phyloP scores from a whole-genome alignment of 768 basidiomycete species.

The Rhizopogon rudus region DNA sequence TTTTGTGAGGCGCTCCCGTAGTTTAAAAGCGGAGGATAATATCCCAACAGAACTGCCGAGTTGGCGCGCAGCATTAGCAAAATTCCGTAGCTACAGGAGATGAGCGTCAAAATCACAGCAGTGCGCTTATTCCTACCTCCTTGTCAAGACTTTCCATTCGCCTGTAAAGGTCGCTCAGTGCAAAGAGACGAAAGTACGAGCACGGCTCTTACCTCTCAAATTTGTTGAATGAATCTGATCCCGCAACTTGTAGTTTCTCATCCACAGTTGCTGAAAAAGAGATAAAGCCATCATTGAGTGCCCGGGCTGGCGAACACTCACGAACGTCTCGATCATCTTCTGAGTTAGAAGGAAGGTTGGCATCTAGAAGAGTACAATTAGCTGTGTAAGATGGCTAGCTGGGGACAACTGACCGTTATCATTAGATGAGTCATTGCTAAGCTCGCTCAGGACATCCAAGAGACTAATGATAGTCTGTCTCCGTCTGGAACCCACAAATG shows the following conservation, averaged over 20 bases:
- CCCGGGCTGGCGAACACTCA: constrained; percentile 21
- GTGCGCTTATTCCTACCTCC: constrained; percentile 28
- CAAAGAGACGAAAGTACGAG: constrained; percentile 1
- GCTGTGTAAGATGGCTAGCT: not conserved
- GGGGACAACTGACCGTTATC: constrained; percentile 25
- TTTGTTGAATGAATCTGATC: constrained; percentile 42
- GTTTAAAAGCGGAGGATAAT: constrained; percentile 46
- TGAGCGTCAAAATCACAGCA: constrained; percentile 7
- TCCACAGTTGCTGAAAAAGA: constrained; percentile 37
- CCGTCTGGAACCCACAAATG: constrained; percentile 25
- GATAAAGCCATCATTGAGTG: constrained; percentile 2
- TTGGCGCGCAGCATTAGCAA: constrained; percentile 51
- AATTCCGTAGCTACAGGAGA: constrained; percentile 40
- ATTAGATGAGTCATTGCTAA: constrained; percentile 34
- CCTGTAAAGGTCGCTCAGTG: constrained; percentile 21
- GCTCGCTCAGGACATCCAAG: constrained; percentile 41
- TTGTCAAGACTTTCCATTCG: constrained; percentile 44
- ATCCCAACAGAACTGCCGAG: constrained; percentile 53
- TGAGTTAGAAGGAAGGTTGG: constrained; percentile 25
- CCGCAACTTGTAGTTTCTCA: constrained; percentile 45
- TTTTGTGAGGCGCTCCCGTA: constrained; percentile 47
- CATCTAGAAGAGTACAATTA: constrained; percentile 16
- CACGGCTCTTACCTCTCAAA: constrained; percentile 38
- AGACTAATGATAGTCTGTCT: constrained; percentile 44
- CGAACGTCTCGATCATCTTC: constrained; percentile 44